Conservation (phyloP, 179 eudicot species). For the Pouteria campechiana region DNA sequence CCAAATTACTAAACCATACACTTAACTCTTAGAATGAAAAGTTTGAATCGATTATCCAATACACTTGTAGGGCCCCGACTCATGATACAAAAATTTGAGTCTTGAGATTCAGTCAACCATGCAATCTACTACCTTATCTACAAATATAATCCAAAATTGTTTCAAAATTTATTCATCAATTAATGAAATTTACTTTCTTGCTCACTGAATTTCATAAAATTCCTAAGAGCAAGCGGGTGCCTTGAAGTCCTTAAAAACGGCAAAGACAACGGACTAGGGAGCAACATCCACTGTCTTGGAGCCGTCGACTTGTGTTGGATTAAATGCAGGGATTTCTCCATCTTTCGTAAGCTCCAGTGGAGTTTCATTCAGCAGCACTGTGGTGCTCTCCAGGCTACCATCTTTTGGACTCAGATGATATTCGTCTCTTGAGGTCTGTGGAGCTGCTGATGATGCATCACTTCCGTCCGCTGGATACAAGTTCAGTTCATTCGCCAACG, state of each 20-base stretch:
- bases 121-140: too few relatives aligned
- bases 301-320: slow-evolving; percentile 15
- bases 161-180: too few relatives aligned
- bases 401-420: slow-evolving; percentile 32
- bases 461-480: slow-evolving; percentile 4
- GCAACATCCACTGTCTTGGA: slow-evolving; percentile 6
- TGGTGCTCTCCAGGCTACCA: slow-evolving; percentile 23
- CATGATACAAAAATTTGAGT: too few relatives aligned
- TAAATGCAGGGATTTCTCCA: slow-evolving; percentile 19
- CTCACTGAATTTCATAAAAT: too few relatives aligned
- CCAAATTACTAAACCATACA: too few relatives aligned
- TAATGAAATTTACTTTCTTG: too few relatives aligned
- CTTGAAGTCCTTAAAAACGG: slow-evolving; percentile 4
- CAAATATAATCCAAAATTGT: too few relatives aligned
- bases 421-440: slow-evolving; percentile 25
- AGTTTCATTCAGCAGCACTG: slow-evolving; percentile 21
- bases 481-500: slow-evolving; percentile 16
- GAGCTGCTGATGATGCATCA: background rate
- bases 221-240: slow-evolving; percentile 24
- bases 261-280: slow-evolving; percentile 24
- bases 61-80: too few relatives aligned
- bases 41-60: too few relatives aligned
- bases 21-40: too few relatives aligned
- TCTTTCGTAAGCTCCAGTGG: slow-evolving; percentile 18
- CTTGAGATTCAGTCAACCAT: too few relatives aligned